phyloP scores from a whole-genome alignment of 768 basidiomycete species.

The Crucibulum laeve region DNA sequence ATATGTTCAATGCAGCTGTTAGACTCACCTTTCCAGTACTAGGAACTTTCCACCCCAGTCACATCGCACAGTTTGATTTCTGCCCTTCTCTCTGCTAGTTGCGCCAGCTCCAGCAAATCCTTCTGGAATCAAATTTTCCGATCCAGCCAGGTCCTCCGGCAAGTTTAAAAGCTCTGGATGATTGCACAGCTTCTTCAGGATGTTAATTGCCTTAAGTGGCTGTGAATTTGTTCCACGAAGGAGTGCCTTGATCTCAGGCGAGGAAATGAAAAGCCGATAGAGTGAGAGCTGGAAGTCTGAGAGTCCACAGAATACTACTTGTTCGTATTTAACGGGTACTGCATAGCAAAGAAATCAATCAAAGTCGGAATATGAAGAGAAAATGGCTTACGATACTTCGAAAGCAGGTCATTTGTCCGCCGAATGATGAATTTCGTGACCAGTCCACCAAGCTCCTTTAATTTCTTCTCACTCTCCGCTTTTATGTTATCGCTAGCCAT shows the following conservation, averaged over 20 bases:
- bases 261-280: slow-evolving; percentile 88
- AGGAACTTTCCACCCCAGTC: slow-evolving; percentile 91
- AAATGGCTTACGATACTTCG: slow-evolving; percentile 78
- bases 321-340: slow-evolving; percentile 99
- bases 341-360: slow-evolving; percentile 7
- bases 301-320: slow-evolving; percentile 89
- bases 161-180: slow-evolving; percentile 89
- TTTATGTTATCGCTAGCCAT: slow-evolving; percentile 77
- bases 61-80: slow-evolving; percentile 55
- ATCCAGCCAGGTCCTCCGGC: slow-evolving; percentile 80
- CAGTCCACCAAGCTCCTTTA: slow-evolving; percentile 83
- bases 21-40: slow-evolving; percentile 79
- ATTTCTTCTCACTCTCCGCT: slow-evolving; percentile 80
- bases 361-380: background rate
- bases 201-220: slow-evolving; percentile 93
- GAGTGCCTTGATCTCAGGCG: slow-evolving; percentile 87
- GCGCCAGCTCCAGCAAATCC: slow-evolving; percentile 65
- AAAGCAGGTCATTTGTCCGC: slow-evolving; percentile 88
- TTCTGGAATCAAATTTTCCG: slow-evolving; percentile 75
- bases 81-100: slow-evolving; percentile 34
- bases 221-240: slow-evolving; percentile 86
- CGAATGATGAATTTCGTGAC: slow-evolving; percentile 95
- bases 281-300: slow-evolving; percentile 81
- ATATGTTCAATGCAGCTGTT: background rate
- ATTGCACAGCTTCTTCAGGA: slow-evolving; percentile 93